Conservation (phyloP, 2,329 filamentous ascomycete species). For the Rhinocladiella similis region DNA sequence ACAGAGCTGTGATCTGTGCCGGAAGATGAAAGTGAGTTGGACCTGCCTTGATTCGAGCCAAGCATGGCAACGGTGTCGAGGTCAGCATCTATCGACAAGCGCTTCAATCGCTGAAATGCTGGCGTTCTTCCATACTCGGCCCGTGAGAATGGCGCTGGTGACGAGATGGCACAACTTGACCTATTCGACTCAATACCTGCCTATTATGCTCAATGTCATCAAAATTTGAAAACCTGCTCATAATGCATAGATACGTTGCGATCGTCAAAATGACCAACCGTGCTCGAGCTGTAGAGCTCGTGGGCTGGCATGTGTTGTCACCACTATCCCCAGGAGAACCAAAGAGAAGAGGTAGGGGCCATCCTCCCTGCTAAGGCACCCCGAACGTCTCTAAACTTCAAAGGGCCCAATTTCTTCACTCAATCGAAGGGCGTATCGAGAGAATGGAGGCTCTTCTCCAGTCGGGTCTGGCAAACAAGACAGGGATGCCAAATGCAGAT, state of each 20-base stretch:
- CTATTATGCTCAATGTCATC: neutral
- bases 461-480: neutral
- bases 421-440: constrained; percentile 15
- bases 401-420: constrained; percentile 17
- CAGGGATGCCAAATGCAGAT: neutral
- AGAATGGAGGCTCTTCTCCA: constrained; percentile 17
- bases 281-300: constrained; percentile 16
- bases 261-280: constrained; percentile 4
- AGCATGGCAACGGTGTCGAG: too few species aligned
- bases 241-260: constrained; percentile 10
- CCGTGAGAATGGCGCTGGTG: too few species aligned
- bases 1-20: neutral
- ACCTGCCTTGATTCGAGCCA: neutral
- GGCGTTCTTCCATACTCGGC: neutral
- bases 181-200: neutral
- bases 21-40: neutral
- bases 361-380: neutral
- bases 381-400: neutral
- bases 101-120: neutral
- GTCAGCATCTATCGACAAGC: neutral
- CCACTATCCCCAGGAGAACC: constrained; percentile 1
- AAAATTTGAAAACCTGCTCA: neutral
- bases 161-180: neutral
- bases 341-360: constrained; percentile 12
- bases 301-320: constrained; percentile 7